phyloP scores from a whole-genome alignment of 768 basidiomycete species.

The Boletus rubescentipes region DNA sequence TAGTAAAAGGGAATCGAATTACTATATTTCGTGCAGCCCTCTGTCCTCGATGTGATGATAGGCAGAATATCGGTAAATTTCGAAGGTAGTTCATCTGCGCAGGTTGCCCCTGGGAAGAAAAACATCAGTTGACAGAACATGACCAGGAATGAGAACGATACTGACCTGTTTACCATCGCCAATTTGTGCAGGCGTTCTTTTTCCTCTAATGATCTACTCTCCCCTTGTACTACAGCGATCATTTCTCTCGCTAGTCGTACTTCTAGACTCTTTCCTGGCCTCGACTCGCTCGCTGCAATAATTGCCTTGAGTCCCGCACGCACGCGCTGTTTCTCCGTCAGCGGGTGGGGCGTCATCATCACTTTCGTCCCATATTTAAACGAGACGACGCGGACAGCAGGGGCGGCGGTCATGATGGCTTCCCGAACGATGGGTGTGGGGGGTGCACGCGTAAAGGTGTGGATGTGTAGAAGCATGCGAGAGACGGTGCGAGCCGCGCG shows the following conservation, averaged over 20 bases:
- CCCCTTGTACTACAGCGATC: slow-evolving; percentile 64
- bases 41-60: not conserved
- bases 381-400: slow-evolving; percentile 62
- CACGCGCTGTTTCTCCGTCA: slow-evolving; percentile 80
- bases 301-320: slow-evolving; percentile 72
- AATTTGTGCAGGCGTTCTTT: slow-evolving; percentile 63
- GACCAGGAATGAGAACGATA: not conserved
- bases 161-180: slow-evolving; percentile 79
- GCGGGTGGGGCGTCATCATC: slow-evolving; percentile 62
- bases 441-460: slow-evolving; percentile 71
- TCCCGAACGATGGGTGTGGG: slow-evolving; percentile 77
- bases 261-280: slow-evolving; percentile 55
- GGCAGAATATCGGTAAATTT: not conserved
- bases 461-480: slow-evolving; percentile 67
- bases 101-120: slow-evolving; percentile 22
- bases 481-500: slow-evolving; percentile 56
- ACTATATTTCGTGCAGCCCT: not conserved
- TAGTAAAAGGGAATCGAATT: not conserved
- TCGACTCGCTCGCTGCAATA: slow-evolving; percentile 56
- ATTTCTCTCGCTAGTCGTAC: slow-evolving; percentile 80
- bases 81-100: slow-evolving; percentile 9
- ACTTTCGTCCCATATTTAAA: slow-evolving; percentile 65
- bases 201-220: slow-evolving; percentile 55
- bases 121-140: not conserved
- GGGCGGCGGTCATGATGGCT: slow-evolving; percentile 68